These are phyloP conservation scores for Kwoniella newhampshirensis DNA, from an alignment of 768 basidiomycete species.

Conservation along the genomic window DNA sequence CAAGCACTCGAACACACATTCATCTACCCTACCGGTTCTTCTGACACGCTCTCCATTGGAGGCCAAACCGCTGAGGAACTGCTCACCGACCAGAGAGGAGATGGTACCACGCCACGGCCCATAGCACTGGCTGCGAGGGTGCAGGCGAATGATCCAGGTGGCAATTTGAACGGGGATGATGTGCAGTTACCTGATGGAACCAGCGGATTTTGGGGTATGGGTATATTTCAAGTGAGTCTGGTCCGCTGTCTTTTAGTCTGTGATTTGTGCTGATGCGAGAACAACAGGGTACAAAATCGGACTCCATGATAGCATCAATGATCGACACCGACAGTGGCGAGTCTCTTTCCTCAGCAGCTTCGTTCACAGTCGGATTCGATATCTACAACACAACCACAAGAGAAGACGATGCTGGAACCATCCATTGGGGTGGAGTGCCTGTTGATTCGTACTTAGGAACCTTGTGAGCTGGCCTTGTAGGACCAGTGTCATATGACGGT, in stretches of 20 bases:
- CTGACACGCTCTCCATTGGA: conserved; percentile 22
- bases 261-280: not conserved
- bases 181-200: conserved; percentile 27
- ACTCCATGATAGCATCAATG: conserved; percentile 36
- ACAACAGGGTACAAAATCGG: conserved; percentile 15
- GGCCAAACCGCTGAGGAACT: conserved; percentile 14
- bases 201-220: conserved; percentile 47
- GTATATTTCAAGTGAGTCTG: conserved; percentile 42
- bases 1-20: conserved; percentile 27
- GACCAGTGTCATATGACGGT: not conserved
- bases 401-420: conserved; percentile 27
- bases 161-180: conserved; percentile 12
- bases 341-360: conserved; percentile 7
- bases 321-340: conserved; percentile 20
- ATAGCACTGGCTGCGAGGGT: conserved; percentile 20
- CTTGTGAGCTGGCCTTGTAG: conserved; percentile 38
- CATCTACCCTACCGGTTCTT: conserved; percentile 28
- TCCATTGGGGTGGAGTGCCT: conserved; percentile 51
- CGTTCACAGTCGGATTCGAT: conserved; percentile 42
- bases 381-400: conserved; percentile 27
- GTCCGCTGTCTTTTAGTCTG: not conserved
- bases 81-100: conserved; percentile 20
- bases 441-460: conserved; percentile 27
- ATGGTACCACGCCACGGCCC: conserved; percentile 17
- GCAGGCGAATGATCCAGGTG: conserved; percentile 11